Evolutionary conservation across 768 basidiomycete genomes (phyloP).

Genomic region (Atractiella rhizophila): DNA sequence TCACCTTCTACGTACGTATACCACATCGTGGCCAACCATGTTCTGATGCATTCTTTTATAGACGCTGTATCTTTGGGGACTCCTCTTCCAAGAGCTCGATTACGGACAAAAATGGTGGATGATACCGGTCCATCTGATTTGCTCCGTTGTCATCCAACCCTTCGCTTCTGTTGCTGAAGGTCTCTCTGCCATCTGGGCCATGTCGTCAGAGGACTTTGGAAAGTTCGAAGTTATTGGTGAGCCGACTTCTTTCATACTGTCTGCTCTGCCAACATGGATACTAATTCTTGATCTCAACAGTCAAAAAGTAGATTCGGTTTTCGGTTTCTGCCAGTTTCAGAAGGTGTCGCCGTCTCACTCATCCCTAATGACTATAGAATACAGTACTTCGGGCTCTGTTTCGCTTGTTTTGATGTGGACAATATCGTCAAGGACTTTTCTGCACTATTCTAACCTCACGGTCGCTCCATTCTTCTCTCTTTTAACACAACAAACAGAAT

Average conservation of each 20-base stretch:
- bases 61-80: conserved; percentile 18
- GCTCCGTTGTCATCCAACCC: conserved; percentile 17
- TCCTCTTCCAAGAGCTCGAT: conserved; percentile 18
- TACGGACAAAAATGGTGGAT: conserved; percentile 18
- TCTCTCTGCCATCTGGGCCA: conserved; percentile 19
- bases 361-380: too few species aligned
- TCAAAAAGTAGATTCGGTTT: too few species aligned
- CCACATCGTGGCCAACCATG: not conserved
- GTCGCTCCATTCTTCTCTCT: too few species aligned
- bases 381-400: too few species aligned
- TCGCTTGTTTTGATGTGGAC: too few species aligned
- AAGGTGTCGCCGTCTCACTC: too few species aligned
- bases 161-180: conserved; percentile 20
- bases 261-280: too few species aligned
- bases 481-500: too few species aligned
- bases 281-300: too few species aligned
- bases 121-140: conserved; percentile 14
- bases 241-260: not conserved
- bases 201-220: conserved; percentile 14
- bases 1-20: conserved; percentile 14
- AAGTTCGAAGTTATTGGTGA: conserved; percentile 7
- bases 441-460: too few species aligned
- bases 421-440: too few species aligned
- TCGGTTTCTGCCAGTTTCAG: too few species aligned
- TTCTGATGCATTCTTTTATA: not conserved